Percentiles rank a stretch among this genome's conserved stretches.
phyloP scores from a whole-genome alignment of 768 basidiomycete genomes.

The Xanthoconium purpureum region DNA sequence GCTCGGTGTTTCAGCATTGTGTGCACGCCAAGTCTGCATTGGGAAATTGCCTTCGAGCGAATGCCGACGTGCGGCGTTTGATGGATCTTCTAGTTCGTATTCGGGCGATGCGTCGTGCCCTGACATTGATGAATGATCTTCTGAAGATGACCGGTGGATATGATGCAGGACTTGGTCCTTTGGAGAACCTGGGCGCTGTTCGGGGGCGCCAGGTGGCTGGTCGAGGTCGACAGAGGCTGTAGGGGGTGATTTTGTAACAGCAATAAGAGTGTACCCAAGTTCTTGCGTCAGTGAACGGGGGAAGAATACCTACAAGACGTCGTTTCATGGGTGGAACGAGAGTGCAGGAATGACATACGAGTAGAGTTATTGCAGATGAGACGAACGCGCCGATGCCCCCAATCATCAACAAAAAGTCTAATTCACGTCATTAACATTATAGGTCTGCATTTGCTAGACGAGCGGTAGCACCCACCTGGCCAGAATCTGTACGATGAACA shows the following conservation, averaged over 20 bases:
- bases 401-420: constrained; percentile 69
- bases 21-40: constrained; percentile 23
- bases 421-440: background rate
- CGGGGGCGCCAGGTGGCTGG: constrained; percentile 1
- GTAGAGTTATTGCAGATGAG: constrained; percentile 76
- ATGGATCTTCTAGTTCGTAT: constrained; percentile 38
- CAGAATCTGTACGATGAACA: constrained; percentile 46
- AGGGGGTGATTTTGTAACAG: constrained; percentile 30
- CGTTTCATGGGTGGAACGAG: background rate
- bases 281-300: constrained; percentile 69
- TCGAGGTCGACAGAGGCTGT: constrained; percentile 23
- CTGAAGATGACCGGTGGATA: constrained; percentile 20
- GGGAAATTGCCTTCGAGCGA: constrained; percentile 24
- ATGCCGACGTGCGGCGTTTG: constrained; percentile 8
- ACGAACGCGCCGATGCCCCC: constrained; percentile 74
- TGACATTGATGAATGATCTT: constrained; percentile 19
- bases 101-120: constrained; percentile 36
- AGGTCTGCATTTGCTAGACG: background rate
- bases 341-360: constrained; percentile 45
- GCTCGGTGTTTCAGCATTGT: constrained; percentile 9
- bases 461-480: constrained; percentile 42
- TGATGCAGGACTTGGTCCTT: constrained; percentile 24
- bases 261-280: constrained; percentile 50
- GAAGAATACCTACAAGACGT: constrained; percentile 60
- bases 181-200: constrained; percentile 16